Percentiles rank a stretch among this genome's conserved stretches.
phyloP scores from a whole-genome alignment of 108 stramenopile genomes.

The Cylindrotheca closterium region DNA sequence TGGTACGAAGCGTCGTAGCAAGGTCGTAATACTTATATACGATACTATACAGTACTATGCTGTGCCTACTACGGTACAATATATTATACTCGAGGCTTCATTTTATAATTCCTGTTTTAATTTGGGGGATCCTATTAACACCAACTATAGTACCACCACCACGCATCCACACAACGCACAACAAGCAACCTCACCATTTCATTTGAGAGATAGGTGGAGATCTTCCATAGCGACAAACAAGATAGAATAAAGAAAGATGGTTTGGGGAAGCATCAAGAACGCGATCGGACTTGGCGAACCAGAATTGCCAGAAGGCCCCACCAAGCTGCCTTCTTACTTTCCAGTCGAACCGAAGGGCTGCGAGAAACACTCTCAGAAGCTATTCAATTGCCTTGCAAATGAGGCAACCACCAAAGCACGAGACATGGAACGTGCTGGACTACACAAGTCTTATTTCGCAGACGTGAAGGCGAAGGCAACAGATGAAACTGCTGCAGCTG shows the following conservation, averaged over 20 bases:
- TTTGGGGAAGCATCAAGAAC: constrained; percentile 40
- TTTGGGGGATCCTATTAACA: too few relatives aligned
- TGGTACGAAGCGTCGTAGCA: too few relatives aligned
- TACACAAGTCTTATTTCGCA: constrained; percentile 69
- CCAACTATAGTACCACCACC: background rate
- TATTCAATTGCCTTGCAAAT: constrained; percentile 74
- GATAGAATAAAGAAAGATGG: constrained; percentile 8
- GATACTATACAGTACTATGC: too few relatives aligned
- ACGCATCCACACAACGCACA: background rate
- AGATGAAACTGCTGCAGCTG: constrained; percentile 38
- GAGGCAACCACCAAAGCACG: constrained; percentile 81
- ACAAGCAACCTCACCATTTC: background rate
- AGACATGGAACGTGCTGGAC: constrained; percentile 83
- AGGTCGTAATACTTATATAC: too few relatives aligned
- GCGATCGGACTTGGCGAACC: constrained; percentile 35
- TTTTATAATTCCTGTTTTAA: too few relatives aligned
- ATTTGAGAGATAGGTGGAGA: too few relatives aligned
- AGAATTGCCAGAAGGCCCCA: constrained; percentile 59
- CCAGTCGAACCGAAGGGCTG: constrained; percentile 85
- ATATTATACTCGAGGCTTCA: too few relatives aligned
- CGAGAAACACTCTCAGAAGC: constrained; percentile 72
- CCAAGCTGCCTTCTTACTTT: constrained; percentile 75
- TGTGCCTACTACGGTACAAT: too few relatives aligned
- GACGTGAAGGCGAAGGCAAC: constrained; percentile 47
- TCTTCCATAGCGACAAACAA: background rate